phyloP scores from a whole-genome alignment of 2,329 filamentous ascomycete species.

The Paraconiothyrium brasiliense region DNA sequence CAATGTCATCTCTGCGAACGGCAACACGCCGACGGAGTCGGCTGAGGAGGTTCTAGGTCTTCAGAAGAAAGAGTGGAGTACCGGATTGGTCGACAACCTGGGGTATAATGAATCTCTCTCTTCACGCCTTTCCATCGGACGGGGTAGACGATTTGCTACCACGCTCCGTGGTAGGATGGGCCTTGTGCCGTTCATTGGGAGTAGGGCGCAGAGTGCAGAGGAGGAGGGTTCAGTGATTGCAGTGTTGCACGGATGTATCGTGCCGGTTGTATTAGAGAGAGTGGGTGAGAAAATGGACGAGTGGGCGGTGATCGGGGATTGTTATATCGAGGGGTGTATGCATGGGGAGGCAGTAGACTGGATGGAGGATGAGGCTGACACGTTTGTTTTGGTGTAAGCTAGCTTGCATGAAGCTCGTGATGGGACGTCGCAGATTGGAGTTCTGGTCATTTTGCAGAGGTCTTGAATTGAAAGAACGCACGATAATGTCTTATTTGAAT shows the following conservation, averaged over 20 bases:
- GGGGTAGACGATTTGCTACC: conserved; percentile 23
- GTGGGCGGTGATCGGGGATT: conserved; percentile 29
- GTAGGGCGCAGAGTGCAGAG: background rate
- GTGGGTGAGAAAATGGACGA: conserved; percentile 17
- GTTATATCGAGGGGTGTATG: conserved; percentile 28
- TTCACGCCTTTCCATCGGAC: conserved; percentile 20
- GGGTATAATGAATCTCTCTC: conserved; percentile 16
- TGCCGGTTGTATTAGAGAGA: conserved; percentile 26
- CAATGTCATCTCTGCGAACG: conserved; percentile 19
- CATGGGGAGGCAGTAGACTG: conserved; percentile 26
- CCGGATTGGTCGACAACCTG: conserved; percentile 4
- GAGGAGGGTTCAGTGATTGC: conserved; percentile 22
- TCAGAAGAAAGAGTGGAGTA: conserved; percentile 2
- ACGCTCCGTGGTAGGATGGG: conserved; percentile 23
- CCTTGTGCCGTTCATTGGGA: conserved; percentile 27
- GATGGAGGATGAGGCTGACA: conserved; percentile 18
- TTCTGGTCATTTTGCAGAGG: too few species aligned
- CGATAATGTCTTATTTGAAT: too few species aligned
- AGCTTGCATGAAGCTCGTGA: too few species aligned
- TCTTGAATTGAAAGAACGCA: too few species aligned
- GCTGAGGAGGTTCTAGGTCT: conserved; percentile 24
- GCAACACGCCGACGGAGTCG: conserved; percentile 14
- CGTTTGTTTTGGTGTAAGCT: conserved; percentile 23
- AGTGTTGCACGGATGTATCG: conserved; percentile 28
- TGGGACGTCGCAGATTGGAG: too few species aligned